These are phyloP conservation scores for Phytopythium chamaehyphon DNA, from an alignment of 352 stramenopile genomes.

Conservation along the genomic window DNA sequence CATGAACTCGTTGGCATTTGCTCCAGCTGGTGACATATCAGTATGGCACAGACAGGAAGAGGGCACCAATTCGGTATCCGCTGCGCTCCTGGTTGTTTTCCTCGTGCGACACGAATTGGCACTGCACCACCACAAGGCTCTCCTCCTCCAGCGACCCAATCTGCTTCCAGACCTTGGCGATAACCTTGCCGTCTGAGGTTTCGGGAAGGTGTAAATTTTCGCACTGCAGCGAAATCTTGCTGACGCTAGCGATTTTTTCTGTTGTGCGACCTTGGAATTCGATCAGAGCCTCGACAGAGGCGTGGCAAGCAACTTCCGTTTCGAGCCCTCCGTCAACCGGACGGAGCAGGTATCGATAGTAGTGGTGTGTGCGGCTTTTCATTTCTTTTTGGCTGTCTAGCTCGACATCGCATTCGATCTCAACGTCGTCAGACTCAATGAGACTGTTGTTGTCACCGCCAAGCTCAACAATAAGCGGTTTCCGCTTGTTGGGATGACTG, in stretches of 20 bases:
- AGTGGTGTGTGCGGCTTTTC: conserved; percentile 47
- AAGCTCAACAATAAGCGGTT: conserved; percentile 64
- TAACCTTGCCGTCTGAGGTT: not conserved
- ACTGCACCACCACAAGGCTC: conserved; percentile 68
- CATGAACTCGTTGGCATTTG: too few relatives aligned
- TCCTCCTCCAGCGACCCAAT: conserved; percentile 64
- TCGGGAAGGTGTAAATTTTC: conserved; percentile 40
- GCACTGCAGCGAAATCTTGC: conserved; percentile 28
- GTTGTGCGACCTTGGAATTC: conserved; percentile 17
- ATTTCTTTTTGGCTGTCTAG: conserved; percentile 41
- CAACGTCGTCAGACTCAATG: conserved; percentile 11
- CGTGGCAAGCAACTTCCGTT: conserved; percentile 14
- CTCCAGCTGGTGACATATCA: too few relatives aligned
- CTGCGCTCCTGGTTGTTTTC: conserved; percentile 11
- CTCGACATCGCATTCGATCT: conserved; percentile 43
- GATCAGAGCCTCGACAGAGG: conserved; percentile 29
- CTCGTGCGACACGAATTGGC: conserved; percentile 45
- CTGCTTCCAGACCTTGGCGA: conserved; percentile 66
- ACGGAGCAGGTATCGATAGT: conserved; percentile 55
- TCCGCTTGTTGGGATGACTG: conserved; percentile 13
- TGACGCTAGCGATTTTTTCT: conserved; percentile 3
- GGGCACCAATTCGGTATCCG: conserved; percentile 34
- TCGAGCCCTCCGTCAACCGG: not conserved
- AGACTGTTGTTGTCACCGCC: conserved; percentile 21
- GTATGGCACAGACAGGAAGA: conserved; percentile 63